Evolutionary conservation across 2,329 filamentous ascomycete genomes (phyloP), one percentile per base, ranked within the genome.

Genomic region (Zasmidium angulare): DNA sequence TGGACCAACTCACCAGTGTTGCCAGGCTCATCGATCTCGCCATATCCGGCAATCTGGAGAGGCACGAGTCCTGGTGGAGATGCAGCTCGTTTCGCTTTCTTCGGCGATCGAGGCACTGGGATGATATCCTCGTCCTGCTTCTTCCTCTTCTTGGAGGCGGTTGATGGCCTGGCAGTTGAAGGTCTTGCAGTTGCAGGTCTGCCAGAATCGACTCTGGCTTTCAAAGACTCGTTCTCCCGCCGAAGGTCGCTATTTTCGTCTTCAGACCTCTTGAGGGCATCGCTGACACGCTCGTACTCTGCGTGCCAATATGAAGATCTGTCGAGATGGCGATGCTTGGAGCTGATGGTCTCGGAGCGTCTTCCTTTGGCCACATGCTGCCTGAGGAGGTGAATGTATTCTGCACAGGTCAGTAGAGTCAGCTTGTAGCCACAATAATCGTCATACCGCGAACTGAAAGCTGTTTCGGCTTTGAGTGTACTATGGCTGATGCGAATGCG

Each of bases 241-340:
- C 59, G 59, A 23, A 70, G 55, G 14, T 68, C 63, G 29, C 66
- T 47, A 20, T 53, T 52, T 51, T 68, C 60, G 9, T 56, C 60
- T 36, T 72, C 60, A n/a, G 62, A 49, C 21, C 51, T 54, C 12
- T 60, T 52, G 12, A 66, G 46, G 6, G 53, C 62, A 3, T 53
- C 60, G 29, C 65, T 63, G n/a, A 56, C 54, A 3, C 67, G 63
- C 50, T 71, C 68, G 43, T 64, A 69, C 49, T 72, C 64, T 1
- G 65, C 56, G 1, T 66, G 66, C 77, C 77, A 79, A 57, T 73
- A 79, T 2, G 72, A 64, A 11, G 74, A 73, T 14, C 75, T 68
- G 58, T 79, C 75, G 21, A 80, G 66, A 49, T 78, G 73, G 10
- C 66, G 69, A 46, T 71, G 64, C 0, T 62, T 50, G 17, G 71